A percentile compares a stretch with the other conserved stretches of the same genome.
Evolutionary conservation across 495 filamentous ascomycete genomes (phyloP).

Genomic region (Penicillium alfredii): DNA sequence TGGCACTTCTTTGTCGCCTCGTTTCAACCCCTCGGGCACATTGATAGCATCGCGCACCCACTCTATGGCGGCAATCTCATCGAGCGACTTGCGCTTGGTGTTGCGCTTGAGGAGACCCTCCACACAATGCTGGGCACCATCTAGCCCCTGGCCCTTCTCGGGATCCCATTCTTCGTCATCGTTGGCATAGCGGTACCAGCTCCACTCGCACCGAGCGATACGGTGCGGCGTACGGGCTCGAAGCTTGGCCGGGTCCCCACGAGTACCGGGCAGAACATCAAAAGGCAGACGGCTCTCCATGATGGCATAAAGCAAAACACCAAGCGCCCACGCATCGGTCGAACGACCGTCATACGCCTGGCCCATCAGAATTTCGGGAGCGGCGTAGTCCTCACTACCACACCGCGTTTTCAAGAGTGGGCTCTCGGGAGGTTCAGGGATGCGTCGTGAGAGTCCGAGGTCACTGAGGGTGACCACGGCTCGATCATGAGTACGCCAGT

Average conservation of each 20-base stretch:
- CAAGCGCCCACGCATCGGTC: slow-evolving; percentile 92
- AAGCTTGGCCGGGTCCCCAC: slow-evolving; percentile 62
- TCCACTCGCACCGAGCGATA: slow-evolving; percentile 93
- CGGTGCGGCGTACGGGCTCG: slow-evolving; percentile 76
- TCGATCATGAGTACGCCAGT: slow-evolving; percentile 69
- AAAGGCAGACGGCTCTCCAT: slow-evolving; percentile 91
- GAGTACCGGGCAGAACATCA: slow-evolving; percentile 70
- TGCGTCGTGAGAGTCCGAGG: slow-evolving; percentile 79
- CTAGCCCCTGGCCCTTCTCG: slow-evolving; percentile 53
- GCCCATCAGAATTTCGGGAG: slow-evolving; percentile 91
- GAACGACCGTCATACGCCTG: slow-evolving; percentile 90
- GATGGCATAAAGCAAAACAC: slow-evolving; percentile 87
- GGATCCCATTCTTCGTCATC: slow-evolving; percentile 65
- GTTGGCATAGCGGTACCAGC: slow-evolving; percentile 78
- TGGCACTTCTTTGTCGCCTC: slow-evolving; percentile 59
- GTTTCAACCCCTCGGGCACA: slow-evolving; percentile 63
- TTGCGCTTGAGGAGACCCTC: slow-evolving; percentile 78
- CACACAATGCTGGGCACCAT: slow-evolving; percentile 71
- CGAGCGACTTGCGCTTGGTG: slow-evolving; percentile 63
- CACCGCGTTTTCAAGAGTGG: slow-evolving; percentile 80
- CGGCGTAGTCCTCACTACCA: slow-evolving; percentile 94
- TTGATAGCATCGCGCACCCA: slow-evolving; percentile 74
- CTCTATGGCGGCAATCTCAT: slow-evolving; percentile 60
- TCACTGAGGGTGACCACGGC: slow-evolving; percentile 87
- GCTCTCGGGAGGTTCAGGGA: slow-evolving; percentile 63